These are phyloP conservation scores for Vigna reflexopilosa DNA, from an alignment of 306 rosid genomes.

Conservation along the genomic window DNA sequence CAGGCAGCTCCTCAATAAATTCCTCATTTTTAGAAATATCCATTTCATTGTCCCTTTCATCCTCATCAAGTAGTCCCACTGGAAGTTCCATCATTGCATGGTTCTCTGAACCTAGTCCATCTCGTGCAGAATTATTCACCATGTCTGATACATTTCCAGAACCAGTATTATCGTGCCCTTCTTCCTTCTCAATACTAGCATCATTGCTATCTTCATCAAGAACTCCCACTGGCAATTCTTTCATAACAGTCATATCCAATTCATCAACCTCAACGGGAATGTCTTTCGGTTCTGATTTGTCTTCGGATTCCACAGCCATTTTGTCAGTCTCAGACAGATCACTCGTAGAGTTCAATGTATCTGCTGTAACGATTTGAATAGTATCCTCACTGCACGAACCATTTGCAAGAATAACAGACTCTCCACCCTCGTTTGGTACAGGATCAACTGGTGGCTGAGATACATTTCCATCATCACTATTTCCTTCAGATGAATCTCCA, in stretches of 20 bases:
- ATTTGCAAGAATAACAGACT: neutral
- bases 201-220: constrained; percentile 25
- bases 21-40: neutral
- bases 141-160: neutral
- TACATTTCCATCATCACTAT: neutral
- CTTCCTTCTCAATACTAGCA: neutral
- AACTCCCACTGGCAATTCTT: constrained; percentile 44
- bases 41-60: constrained; percentile 8
- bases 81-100: constrained; percentile 34
- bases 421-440: neutral
- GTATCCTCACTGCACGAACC: neutral
- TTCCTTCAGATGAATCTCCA: constrained; percentile 29
- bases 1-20: constrained; percentile 31
- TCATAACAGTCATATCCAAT: neutral
- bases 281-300: neutral
- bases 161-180: neutral
- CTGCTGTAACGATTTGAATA: neutral
- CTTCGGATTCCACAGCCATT: neutral
- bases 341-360: neutral
- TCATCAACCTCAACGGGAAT: neutral
- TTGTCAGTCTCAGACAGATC: neutral
- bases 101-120: neutral
- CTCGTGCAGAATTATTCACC: neutral
- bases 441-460: neutral
- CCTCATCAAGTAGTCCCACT: constrained; percentile 29